Percentiles rank a stretch among this genome's conserved stretches.
Evolutionary conservation across 306 rosid species (phyloP).

Genomic region (Pterocarpus santalinus): DNA sequence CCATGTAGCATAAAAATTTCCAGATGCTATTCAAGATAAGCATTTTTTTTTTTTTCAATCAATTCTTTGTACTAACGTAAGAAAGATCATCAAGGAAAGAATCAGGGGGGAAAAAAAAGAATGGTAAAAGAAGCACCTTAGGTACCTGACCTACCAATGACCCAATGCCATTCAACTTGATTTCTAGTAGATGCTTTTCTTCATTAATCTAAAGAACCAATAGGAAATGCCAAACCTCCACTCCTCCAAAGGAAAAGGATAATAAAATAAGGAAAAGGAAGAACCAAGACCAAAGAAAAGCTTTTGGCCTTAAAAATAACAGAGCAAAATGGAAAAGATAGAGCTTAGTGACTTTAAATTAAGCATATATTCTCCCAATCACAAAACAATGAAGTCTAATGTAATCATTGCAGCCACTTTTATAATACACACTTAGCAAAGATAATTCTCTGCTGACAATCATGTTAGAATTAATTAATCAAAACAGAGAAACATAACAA

Average conservation of each 20-base stretch:
- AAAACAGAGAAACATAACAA: background rate
- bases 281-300: slow-evolving; percentile 17
- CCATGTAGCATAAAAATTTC: background rate
- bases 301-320: slow-evolving; percentile 2
- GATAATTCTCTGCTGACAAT: background rate
- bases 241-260: slow-evolving; percentile 6
- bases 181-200: slow-evolving; percentile 4
- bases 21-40: slow-evolving; percentile 6
- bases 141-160: background rate
- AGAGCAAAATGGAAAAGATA: background rate
- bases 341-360: slow-evolving; percentile 13
- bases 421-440: background rate
- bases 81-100: background rate
- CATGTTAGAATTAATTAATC: background rate
- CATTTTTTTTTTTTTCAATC: background rate
- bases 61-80: slow-evolving; percentile 7
- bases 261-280: background rate
- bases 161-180: slow-evolving; percentile 1
- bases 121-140: background rate
- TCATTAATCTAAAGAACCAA: slow-evolving; percentile 13
- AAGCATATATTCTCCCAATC: slow-evolving; percentile 19
- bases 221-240: background rate
- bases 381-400: background rate
- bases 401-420: slow-evolving; percentile 14
- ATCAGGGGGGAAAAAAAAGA: background rate